Conservation (phyloP, 352 stramenopile species). For the Salisapilia sapeloensis region DNA sequence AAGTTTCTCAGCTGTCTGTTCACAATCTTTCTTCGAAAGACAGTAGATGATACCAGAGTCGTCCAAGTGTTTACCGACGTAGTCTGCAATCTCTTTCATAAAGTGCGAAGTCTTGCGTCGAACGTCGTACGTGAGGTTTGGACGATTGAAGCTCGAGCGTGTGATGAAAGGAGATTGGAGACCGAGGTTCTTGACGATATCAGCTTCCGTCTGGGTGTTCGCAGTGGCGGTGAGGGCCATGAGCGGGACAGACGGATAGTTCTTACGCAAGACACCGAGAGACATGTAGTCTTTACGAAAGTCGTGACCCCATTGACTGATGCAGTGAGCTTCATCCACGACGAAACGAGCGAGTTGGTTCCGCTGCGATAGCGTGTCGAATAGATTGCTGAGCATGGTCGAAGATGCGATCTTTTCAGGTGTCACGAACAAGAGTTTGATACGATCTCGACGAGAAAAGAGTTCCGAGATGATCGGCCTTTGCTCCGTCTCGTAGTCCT, state of each 20-base stretch:
- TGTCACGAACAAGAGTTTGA: conserved; percentile 98
- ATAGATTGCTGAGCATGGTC: conserved; percentile 76
- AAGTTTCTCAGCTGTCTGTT: conserved; percentile 62
- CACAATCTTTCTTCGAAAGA: conserved; percentile 79
- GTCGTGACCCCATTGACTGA: conserved; percentile 98
- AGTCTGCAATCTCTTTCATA: conserved; percentile 63
- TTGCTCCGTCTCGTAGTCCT: conserved; percentile 77
- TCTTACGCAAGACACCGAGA: conserved; percentile 78
- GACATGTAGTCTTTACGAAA: conserved; percentile 98
- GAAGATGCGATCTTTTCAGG: conserved; percentile 92
- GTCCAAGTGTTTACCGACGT: conserved; percentile 62
- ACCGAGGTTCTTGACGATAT: conserved; percentile 69
- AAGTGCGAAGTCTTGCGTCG: conserved; percentile 67
- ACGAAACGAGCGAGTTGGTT: conserved; percentile 92
- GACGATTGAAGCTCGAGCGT: conserved; percentile 41
- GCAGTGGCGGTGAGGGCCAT: conserved; percentile 81
- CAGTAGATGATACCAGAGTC: conserved; percentile 84
- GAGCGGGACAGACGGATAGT: conserved; percentile 86
- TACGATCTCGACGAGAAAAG: conserved; percentile 60
- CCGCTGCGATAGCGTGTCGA: conserved; percentile 53
- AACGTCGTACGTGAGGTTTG: conserved; percentile 75
- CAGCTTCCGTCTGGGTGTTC: conserved; percentile 64
- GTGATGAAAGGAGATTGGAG: conserved; percentile 61
- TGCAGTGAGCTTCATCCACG: conserved; percentile 94
- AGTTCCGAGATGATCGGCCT: conserved; percentile 78